Evolutionary conservation across 2,329 filamentous ascomycete species (phyloP), one percentile per base, ranked within the genome.

Genomic region (Arachnomyces sp.): DNA sequence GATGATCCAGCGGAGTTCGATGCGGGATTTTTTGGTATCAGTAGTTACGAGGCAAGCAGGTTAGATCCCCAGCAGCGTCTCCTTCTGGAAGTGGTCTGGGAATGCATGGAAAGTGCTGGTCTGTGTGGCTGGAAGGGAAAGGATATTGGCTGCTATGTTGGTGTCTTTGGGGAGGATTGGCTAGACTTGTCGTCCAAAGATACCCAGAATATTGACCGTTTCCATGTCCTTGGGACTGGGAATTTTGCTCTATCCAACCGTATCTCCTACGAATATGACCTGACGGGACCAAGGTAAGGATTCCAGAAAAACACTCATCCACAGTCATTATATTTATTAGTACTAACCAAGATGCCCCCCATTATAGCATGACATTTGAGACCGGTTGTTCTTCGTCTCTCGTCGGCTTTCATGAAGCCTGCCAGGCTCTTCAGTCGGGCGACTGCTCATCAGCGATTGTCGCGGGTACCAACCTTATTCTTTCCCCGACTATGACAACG

Each of bases 41-140:
- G 43, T 7, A 45, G 44, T 12, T 49, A 32, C 4, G 59, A 63
- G 35, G 43, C 54, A 4, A 39, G 51, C 30, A 47, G 43, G 3
- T 18, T 57, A 12, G 61, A 63, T 33, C 60, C 61, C 1, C 59
- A 62, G 36, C 59, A 63, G 34, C 48, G 59, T 1, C 38, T 57
- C 25, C 40, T 62, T 1, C 45, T 65, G 31, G 61, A 64, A 34
- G 57, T 59, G 38, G 50, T 53, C 1, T 55, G 54, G 30, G 60
- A 64, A 34, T 54, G 52, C 8, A 39, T 65, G 7, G 60, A 63
- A 31, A 54, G 56, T 43, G 52, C 31, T 50, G 55, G 61, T 36
- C 38, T 59, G 42, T 46, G 39, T 52, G 48, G 16, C 45, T 57
- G 42, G 49, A 43, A 36, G 43, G 60, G 59, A 30, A 40, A 52